Conservation (phyloP, 2,329 filamentous ascomycete genomes). For the Emmonsiellopsis sp. region DNA sequence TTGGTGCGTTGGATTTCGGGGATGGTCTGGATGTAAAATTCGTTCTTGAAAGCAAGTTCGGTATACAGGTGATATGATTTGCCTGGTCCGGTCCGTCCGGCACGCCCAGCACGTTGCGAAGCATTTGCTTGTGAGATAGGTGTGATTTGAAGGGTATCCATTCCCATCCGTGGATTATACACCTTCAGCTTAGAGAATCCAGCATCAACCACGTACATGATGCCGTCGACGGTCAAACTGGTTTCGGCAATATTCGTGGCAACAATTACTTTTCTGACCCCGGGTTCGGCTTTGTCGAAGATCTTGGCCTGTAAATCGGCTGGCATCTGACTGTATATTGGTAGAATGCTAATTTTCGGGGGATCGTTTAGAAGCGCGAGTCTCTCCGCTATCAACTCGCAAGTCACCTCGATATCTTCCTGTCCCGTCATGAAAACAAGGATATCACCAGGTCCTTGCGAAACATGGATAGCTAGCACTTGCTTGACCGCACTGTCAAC, state of each 20-base stretch:
- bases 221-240: constrained; percentile 93
- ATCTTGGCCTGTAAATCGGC: constrained; percentile 97
- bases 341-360: constrained; percentile 85
- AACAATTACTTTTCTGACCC: constrained; percentile 93
- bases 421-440: constrained; percentile 99
- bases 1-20: constrained; percentile 97
- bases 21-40: constrained; percentile 93
- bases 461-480: constrained; percentile 89
- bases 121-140: constrained; percentile 96
- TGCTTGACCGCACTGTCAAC: constrained; percentile 96
- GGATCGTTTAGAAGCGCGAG: constrained; percentile 86
- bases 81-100: constrained; percentile 86
- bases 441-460: constrained; percentile 86
- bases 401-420: constrained; percentile 96
- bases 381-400: constrained; percentile 81
- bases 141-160: constrained; percentile 97
- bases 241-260: constrained; percentile 98
- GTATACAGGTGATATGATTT: constrained; percentile 93
- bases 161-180: constrained; percentile 97
- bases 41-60: constrained; percentile 88
- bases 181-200: constrained; percentile 97
- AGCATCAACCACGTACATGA: constrained; percentile 97
- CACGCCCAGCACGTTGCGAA: constrained; percentile 84
- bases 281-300: constrained; percentile 81
- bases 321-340: constrained; percentile 99